Conservation (phyloP, 2,329 filamentous ascomycete genomes). For the Leptographium procerum region DNA sequence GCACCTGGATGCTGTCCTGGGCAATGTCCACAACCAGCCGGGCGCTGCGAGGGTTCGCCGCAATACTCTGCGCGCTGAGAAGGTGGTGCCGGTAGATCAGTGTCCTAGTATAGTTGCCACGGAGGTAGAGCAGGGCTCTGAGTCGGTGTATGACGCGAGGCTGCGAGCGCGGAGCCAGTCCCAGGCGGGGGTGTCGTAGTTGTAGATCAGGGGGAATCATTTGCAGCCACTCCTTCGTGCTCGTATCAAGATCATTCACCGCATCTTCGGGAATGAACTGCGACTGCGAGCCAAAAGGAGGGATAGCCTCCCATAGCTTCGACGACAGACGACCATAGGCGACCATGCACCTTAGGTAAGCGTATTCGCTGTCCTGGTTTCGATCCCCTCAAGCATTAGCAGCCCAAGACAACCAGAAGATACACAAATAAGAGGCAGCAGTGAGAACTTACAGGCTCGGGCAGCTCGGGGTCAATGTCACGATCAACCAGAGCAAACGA, state of each 20-base stretch:
- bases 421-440: too few species aligned
- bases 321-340: conserved; percentile 33
- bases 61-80: conserved; percentile 26
- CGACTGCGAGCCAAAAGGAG: conserved; percentile 22
- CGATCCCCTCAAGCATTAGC: too few species aligned
- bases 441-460: conserved; percentile 24
- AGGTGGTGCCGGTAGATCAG: conserved; percentile 32
- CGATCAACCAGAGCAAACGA: conserved; percentile 33
- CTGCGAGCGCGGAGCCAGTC: conserved; percentile 19
- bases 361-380: neutral
- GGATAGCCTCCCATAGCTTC: conserved; percentile 34
- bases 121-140: conserved; percentile 25
- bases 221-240: conserved; percentile 32
- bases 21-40: conserved; percentile 28
- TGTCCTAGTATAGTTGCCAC: conserved; percentile 32
- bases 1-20: conserved; percentile 21
- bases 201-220: conserved; percentile 30
- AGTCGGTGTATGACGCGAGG: conserved; percentile 27
- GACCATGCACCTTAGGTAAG: conserved; percentile 35
- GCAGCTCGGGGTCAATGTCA: conserved; percentile 34
- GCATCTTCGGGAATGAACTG: conserved; percentile 26
- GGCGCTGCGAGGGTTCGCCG: conserved; percentile 21
- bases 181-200: conserved; percentile 25
- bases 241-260: conserved; percentile 27
- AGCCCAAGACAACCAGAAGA: too few species aligned